These are phyloP conservation scores for Flaveria bidentis DNA, from an alignment of 129 eudicot species.

Conservation along the genomic window DNA sequence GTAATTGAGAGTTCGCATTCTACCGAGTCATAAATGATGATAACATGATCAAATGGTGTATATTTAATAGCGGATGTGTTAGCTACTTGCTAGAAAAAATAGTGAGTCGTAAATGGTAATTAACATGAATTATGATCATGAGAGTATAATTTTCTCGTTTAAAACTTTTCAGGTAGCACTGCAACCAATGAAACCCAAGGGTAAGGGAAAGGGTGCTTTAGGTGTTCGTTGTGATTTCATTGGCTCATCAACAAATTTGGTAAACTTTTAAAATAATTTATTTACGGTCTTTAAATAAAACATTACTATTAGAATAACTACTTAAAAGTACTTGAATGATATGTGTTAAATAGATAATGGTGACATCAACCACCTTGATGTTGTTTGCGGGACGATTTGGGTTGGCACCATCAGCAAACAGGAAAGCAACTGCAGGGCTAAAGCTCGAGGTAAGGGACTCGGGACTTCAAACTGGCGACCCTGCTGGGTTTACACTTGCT, in stretches of 20 bases:
- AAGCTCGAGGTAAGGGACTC: constrained; percentile 92
- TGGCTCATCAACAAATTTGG: constrained; percentile 93
- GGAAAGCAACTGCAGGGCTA: constrained; percentile 96
- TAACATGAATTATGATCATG: neutral
- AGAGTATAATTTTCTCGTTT: neutral
- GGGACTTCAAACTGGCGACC: constrained; percentile 96
- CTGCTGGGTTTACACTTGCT: constrained; percentile 96
- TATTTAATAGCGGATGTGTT: no score
- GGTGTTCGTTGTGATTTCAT: constrained; percentile 88
- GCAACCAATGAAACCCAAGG: constrained; percentile 56
- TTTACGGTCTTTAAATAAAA: neutral
- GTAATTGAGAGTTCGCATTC: no score
- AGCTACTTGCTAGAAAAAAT: no score
- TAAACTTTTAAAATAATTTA: constrained; percentile 21
- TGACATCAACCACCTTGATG: constrained; percentile 86
- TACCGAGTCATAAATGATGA: no score
- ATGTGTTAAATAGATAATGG: constrained; percentile 66
- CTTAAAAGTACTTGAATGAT: neutral
- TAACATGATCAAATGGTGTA: no score
- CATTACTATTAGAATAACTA: no score
- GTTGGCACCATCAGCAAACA: constrained; percentile 95
- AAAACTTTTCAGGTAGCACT: constrained; percentile 43
- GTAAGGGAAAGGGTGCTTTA: constrained; percentile 57
- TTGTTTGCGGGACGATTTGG: constrained; percentile 97
- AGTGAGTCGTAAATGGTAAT: no score